These are phyloP conservation scores for Cryptococcus sp. DNA, from an alignment of 1,284 basidiomycete species.

Conservation along the genomic window DNA sequence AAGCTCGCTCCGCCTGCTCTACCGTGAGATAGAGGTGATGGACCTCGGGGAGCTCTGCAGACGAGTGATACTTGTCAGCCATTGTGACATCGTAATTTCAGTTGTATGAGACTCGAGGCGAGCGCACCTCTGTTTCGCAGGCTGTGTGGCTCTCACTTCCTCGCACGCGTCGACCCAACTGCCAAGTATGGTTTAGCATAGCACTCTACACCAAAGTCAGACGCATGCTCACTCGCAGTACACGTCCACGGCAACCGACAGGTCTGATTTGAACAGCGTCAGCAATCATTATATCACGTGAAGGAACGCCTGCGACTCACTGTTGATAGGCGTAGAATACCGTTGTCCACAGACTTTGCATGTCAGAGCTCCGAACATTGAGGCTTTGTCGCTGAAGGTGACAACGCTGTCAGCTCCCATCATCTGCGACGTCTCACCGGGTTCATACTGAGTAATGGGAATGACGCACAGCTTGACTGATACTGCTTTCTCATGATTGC, in stretches of 20 bases:
- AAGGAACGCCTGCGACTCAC: slow-evolving; percentile 21
- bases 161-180: slow-evolving; percentile 53
- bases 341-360: slow-evolving; percentile 50
- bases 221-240: slow-evolving; percentile 48
- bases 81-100: slow-evolving; percentile 5
- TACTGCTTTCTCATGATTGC: slow-evolving; percentile 49
- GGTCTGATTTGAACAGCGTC: slow-evolving; percentile 25
- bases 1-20: slow-evolving; percentile 26
- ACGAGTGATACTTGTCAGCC: neutral
- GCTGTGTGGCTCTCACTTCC: slow-evolving; percentile 40
- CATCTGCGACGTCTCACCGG: too few species aligned
- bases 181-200: slow-evolving; percentile 12
- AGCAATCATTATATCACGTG: neutral
- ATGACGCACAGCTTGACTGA: slow-evolving; percentile 41
- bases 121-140: slow-evolving; percentile 34
- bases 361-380: slow-evolving; percentile 42
- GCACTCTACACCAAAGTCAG: too few species aligned
- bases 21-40: slow-evolving; percentile 32
- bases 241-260: slow-evolving; percentile 48
- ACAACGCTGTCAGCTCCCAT: slow-evolving; percentile 4
- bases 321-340: slow-evolving; percentile 44
- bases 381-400: slow-evolving; percentile 39
- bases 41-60: slow-evolving; percentile 25
- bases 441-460: too few species aligned
- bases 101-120: neutral